These are phyloP conservation scores for Magnusiomyces tetraspermus DNA, from an alignment of 1,139 yeast species.

Conservation along the genomic window DNA sequence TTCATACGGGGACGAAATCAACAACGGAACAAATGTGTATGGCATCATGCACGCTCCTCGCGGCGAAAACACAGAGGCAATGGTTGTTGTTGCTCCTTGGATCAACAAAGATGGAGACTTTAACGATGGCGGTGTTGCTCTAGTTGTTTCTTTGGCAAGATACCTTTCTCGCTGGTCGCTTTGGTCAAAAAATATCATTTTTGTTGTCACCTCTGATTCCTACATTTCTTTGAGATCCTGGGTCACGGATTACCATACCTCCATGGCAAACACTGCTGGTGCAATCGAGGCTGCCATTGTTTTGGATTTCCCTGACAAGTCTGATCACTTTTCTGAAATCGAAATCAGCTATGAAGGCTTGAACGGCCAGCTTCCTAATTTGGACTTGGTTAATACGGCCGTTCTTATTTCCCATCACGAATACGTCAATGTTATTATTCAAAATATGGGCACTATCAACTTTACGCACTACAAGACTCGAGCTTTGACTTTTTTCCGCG, in stretches of 20 bases:
- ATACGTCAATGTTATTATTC: slow-evolving; percentile 59
- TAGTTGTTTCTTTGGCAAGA: slow-evolving; percentile 63
- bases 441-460: slow-evolving; percentile 36
- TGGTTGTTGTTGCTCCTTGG: slow-evolving; percentile 91
- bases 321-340: slow-evolving; percentile 62
- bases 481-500: slow-evolving; percentile 49
- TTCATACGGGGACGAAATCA: slow-evolving; percentile 31
- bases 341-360: slow-evolving; percentile 80
- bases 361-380: slow-evolving; percentile 91
- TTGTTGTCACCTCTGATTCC: slow-evolving; percentile 73
- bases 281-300: slow-evolving; percentile 87
- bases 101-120: slow-evolving; percentile 44
- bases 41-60: slow-evolving; percentile 87
- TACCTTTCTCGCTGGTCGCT: slow-evolving; percentile 79
- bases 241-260: slow-evolving; percentile 91
- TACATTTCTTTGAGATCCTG: slow-evolving; percentile 65
- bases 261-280: slow-evolving; percentile 87
- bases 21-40: slow-evolving; percentile 50
- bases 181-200: slow-evolving; percentile 90
- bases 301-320: slow-evolving; percentile 54
- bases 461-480: slow-evolving; percentile 34
- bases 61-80: slow-evolving; percentile 94
- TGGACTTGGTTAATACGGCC: slow-evolving; percentile 80
- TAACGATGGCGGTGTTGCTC: slow-evolving; percentile 74
- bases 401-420: slow-evolving; percentile 64